phyloP scores from a whole-genome alignment of 2,329 filamentous ascomycete genomes.

The Aspergillus bombycis region DNA sequence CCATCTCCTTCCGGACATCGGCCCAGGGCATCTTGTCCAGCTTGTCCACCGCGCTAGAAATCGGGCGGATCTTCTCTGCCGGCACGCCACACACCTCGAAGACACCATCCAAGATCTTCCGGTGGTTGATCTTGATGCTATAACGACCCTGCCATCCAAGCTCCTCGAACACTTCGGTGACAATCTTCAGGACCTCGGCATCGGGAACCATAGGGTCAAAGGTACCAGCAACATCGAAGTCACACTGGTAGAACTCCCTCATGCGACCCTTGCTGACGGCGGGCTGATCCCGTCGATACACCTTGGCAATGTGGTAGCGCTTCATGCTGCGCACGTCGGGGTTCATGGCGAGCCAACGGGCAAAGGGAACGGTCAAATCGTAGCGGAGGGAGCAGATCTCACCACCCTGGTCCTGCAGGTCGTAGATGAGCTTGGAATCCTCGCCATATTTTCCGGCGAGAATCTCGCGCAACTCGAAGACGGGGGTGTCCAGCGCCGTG shows the following conservation, averaged over 20 bases:
- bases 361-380: constrained; percentile 87
- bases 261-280: constrained; percentile 90
- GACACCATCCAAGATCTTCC: constrained; percentile 89
- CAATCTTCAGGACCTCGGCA: constrained; percentile 82
- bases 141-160: constrained; percentile 74
- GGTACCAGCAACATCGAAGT: constrained; percentile 87
- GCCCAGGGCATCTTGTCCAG: constrained; percentile 90
- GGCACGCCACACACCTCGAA: constrained; percentile 92
- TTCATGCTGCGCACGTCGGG: constrained; percentile 80
- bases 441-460: constrained; percentile 89
- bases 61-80: constrained; percentile 80
- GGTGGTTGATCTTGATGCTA: constrained; percentile 93
- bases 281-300: constrained; percentile 79
- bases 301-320: constrained; percentile 93
- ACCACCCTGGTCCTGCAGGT: constrained; percentile 83
- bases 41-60: constrained; percentile 94
- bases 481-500: constrained; percentile 76
- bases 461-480: constrained; percentile 86
- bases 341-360: constrained; percentile 93
- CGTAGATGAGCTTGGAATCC: constrained; percentile 90
- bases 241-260: constrained; percentile 96
- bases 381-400: constrained; percentile 84
- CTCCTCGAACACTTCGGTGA: constrained; percentile 81
- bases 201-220: constrained; percentile 93
- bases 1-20: constrained; percentile 91